These are phyloP conservation scores for Nannochloris sp. DNA, from an alignment of 139 green algal genomes.

Conservation along the genomic window DNA sequence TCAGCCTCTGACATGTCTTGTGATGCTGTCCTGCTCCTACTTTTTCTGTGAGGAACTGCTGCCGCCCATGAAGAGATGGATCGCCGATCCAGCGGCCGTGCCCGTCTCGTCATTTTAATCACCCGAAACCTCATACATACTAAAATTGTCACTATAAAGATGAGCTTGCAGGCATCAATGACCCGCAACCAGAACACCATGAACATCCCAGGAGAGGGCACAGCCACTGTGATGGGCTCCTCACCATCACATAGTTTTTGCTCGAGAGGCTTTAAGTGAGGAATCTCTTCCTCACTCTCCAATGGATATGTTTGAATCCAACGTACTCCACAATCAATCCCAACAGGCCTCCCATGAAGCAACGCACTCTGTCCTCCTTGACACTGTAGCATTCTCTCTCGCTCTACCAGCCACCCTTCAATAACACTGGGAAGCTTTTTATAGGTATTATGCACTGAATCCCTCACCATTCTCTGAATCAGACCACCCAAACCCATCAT, in stretches of 20 bases:
- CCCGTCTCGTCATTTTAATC: neutral
- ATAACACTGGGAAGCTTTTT: constrained; percentile 29
- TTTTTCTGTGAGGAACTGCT: too few relatives aligned
- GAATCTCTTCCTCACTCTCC: neutral
- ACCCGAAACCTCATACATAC: neutral
- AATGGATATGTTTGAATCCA: constrained; percentile 1
- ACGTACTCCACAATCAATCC: constrained; percentile 12
- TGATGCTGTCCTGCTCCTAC: too few relatives aligned
- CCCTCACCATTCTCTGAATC: constrained; percentile 25
- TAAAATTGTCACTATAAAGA: neutral
- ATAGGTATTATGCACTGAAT: constrained; percentile 28
- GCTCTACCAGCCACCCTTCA: constrained; percentile 21
- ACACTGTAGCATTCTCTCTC: constrained; percentile 15
- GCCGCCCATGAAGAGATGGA: too few relatives aligned
- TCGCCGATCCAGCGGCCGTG: too few relatives aligned
- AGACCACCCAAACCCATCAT: constrained; percentile 32
- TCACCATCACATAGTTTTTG: too few relatives aligned
- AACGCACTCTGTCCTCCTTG: constrained; percentile 13
- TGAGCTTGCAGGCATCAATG: neutral
- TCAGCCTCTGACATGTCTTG: too few relatives aligned
- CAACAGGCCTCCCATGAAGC: constrained; percentile 23
- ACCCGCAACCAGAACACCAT: neutral
- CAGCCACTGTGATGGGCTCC: neutral
- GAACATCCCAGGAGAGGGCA: neutral
- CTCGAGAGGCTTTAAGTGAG: neutral